Evolutionary conservation across 345 rosid species (phyloP).

Genomic region (Heritiera littoralis): DNA sequence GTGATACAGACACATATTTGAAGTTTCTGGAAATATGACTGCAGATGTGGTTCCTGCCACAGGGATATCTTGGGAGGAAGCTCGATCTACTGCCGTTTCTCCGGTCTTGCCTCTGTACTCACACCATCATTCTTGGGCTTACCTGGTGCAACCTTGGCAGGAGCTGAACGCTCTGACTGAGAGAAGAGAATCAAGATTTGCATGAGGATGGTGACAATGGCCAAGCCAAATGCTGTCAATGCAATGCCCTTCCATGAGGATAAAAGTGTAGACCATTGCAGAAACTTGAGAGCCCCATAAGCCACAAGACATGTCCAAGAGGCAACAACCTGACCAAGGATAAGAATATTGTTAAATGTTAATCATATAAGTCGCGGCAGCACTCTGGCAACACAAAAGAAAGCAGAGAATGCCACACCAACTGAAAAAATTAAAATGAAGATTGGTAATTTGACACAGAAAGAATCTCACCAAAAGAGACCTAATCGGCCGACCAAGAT

Average conservation of each 20-base stretch:
- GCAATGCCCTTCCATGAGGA: conserved; percentile 83
- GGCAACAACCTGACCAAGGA: conserved; percentile 55
- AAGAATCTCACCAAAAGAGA: conserved; percentile 60
- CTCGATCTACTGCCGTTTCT: conserved; percentile 40
- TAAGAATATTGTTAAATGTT: background rate
- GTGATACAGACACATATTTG: conserved; percentile 6
- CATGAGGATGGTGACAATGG: conserved; percentile 68
- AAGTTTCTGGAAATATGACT: conserved; percentile 8
- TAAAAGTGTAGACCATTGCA: conserved; percentile 67
- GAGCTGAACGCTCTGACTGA: conserved; percentile 88
- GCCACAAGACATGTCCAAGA: conserved; percentile 60
- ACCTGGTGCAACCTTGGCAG: conserved; percentile 64
- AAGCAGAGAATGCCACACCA: background rate
- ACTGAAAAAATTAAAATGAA: background rate
- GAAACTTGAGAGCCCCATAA: conserved; percentile 54
- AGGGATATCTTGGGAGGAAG: conserved; percentile 16
- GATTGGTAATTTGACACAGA: conserved; percentile 1
- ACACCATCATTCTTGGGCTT: conserved; percentile 44
- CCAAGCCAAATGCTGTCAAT: conserved; percentile 51
- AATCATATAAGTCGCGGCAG: conserved; percentile 7
- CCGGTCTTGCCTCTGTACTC: conserved; percentile 30
- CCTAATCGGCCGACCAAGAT: conserved; percentile 67
- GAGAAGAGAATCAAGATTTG: conserved; percentile 76
- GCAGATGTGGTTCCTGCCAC: background rate
- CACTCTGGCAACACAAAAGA: background rate